Evolutionary conservation across 345 rosid species (phyloP).

Genomic region (Eucalyptus erythrocorys): DNA sequence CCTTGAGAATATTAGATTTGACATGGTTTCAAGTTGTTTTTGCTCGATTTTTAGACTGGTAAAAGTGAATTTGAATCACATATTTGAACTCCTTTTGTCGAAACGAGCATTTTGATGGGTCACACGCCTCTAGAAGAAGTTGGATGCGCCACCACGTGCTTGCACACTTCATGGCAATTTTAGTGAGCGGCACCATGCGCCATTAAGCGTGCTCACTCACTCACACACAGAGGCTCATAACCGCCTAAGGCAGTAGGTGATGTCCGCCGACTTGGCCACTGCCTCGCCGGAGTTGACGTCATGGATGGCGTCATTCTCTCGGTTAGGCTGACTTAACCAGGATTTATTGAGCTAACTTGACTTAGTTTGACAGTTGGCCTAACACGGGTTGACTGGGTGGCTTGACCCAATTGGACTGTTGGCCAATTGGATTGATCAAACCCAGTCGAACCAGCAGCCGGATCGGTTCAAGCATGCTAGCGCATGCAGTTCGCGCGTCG

Average conservation of each 20-base stretch:
- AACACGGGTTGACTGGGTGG: rapidly evolving
- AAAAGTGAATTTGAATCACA: too few relatives aligned
- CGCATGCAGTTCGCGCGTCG: rapidly evolving
- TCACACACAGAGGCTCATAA: rapidly evolving
- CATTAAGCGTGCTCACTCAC: too few relatives aligned
- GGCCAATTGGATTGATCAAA: rapidly evolving
- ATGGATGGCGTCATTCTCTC: too few relatives aligned
- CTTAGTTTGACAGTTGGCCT: rapidly evolving
- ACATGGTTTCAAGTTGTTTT: rapidly evolving
- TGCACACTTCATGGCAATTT: rapidly evolving
- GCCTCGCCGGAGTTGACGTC: rapidly evolving
- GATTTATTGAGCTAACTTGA: rapidly evolving
- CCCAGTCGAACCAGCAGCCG: rapidly evolving
- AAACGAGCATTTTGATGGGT: too few relatives aligned
- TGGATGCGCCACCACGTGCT: rapidly evolving
- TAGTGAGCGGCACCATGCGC: too few relatives aligned
- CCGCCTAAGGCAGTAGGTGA: too few relatives aligned
- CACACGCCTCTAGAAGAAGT: rapidly evolving
- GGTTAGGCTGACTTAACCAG: rapidly evolving
- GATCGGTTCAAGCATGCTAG: rapidly evolving
- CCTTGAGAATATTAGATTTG: too few relatives aligned
- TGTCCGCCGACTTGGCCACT: rapidly evolving
- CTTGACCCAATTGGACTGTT: rapidly evolving
- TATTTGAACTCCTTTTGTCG: rapidly evolving
- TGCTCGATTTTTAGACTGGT: too few relatives aligned